Percentiles rank a stretch among this genome's conserved stretches.
These are phyloP conservation scores for Incumbomyces delicatus DNA, from an alignment of 2,329 filamentous ascomycete species.

Conservation along the genomic window DNA sequence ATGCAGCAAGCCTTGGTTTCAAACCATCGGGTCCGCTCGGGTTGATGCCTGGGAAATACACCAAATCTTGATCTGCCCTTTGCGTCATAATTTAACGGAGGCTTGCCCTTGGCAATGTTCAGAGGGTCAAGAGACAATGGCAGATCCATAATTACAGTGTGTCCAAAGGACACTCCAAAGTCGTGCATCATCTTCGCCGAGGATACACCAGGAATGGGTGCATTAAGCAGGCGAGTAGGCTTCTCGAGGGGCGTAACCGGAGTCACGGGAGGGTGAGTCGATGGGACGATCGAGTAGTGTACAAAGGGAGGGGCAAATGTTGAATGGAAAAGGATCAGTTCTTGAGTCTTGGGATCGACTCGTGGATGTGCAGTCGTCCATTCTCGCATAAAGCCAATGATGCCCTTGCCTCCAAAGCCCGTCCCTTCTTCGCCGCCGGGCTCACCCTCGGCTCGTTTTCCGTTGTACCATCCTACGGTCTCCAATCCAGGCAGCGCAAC, in stretches of 20 bases:
- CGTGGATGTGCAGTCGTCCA: slow-evolving; percentile 61
- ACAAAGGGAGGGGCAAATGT: slow-evolving; percentile 57
- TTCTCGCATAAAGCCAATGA: slow-evolving; percentile 55
- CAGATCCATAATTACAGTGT: slow-evolving; percentile 61
- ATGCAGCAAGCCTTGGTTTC: slow-evolving; percentile 59
- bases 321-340: slow-evolving; percentile 59
- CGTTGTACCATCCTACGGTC: slow-evolving; percentile 63
- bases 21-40: slow-evolving; percentile 54
- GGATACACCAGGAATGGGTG: slow-evolving; percentile 50
- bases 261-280: slow-evolving; percentile 25
- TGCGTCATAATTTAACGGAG: slow-evolving; percentile 52
- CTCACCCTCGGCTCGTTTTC: slow-evolving; percentile 41
- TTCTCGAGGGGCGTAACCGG: slow-evolving; percentile 20
- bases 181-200: slow-evolving; percentile 68
- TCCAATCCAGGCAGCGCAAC: slow-evolving; percentile 54
- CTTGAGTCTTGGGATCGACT: slow-evolving; percentile 54
- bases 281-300: slow-evolving; percentile 52
- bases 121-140: slow-evolving; percentile 56
- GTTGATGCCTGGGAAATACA: slow-evolving; percentile 54
- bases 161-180: slow-evolving; percentile 54
- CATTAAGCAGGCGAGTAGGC: slow-evolving; percentile 36
- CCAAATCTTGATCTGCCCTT: slow-evolving; percentile 53
- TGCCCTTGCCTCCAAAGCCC: slow-evolving; percentile 46
- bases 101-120: slow-evolving; percentile 47
- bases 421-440: slow-evolving; percentile 18